phyloP scores from a whole-genome alignment of 202 grass and related monocot genomes.

The Elaeis oleifera region DNA sequence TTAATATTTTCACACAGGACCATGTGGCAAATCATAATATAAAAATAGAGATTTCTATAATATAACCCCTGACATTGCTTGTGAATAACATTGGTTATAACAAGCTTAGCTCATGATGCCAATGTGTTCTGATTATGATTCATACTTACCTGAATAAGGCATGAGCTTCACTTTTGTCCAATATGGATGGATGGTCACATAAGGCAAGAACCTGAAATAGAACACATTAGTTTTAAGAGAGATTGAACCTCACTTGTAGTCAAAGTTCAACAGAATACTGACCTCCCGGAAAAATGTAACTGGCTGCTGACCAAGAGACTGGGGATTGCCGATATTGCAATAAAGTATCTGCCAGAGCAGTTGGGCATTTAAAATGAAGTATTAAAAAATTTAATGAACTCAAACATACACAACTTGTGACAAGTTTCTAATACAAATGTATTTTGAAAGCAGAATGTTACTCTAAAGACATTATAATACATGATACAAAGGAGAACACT shows the following conservation, averaged over 20 bases:
- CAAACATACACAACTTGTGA: background rate
- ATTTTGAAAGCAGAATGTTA: background rate
- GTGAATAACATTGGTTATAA: no score
- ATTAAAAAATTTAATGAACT: background rate
- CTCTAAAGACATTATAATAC: background rate
- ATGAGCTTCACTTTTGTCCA: conserved; percentile 55
- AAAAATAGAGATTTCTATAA: no score
- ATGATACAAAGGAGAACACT: no score
- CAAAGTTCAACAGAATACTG: conserved; percentile 15
- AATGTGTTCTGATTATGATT: conserved; percentile 11
- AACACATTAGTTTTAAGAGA: conserved; percentile 12
- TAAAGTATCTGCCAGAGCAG: conserved; percentile 57
- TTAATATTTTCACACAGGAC: no score
- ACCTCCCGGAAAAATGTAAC: conserved; percentile 96
- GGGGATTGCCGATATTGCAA: conserved; percentile 95
- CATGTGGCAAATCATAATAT: no score
- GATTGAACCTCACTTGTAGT: conserved; percentile 4
- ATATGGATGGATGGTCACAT: conserved; percentile 78
- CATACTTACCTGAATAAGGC: conserved; percentile 71
- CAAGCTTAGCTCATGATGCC: conserved; percentile 5
- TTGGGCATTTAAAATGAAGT: background rate
- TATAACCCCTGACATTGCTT: no score
- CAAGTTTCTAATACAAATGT: conserved; percentile 11
- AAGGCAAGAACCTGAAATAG: conserved; percentile 81
- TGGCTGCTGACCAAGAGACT: conserved; percentile 87